Percentiles rank a stretch among this genome's conserved stretches.
Conservation (phyloP, 345 rosid genomes). For the Eucalyptus marginata region DNA sequence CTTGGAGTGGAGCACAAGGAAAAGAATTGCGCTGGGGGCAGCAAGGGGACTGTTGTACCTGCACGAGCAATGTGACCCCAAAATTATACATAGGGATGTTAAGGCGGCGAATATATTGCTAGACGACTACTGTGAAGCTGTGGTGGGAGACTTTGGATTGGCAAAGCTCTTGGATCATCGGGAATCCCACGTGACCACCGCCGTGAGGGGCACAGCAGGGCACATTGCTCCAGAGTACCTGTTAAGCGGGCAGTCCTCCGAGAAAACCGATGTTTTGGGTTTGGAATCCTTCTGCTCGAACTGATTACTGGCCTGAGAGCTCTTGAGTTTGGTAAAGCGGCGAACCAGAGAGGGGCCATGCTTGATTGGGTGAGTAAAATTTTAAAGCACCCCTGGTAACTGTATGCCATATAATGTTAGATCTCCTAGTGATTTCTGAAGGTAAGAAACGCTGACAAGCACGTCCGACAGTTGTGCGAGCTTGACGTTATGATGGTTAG, state of each 20-base stretch:
- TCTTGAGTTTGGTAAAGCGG: conserved; percentile 70
- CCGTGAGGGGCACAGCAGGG: conserved; percentile 94
- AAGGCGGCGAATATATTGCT: conserved; percentile 96
- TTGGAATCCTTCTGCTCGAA: conserved; percentile 85
- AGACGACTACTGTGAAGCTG: conserved; percentile 72
- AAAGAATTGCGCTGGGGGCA: conserved; percentile 82
- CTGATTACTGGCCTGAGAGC: conserved; percentile 76
- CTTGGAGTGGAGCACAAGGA: conserved; percentile 86
- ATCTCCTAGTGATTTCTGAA: not conserved
- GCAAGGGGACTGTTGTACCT: conserved; percentile 86
- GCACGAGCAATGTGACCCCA: conserved; percentile 96
- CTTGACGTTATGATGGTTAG: not conserved
- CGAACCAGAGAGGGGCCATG: conserved; percentile 78
- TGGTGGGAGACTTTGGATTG: conserved; percentile 93
- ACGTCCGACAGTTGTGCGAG: not conserved
- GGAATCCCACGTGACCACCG: conserved; percentile 88
- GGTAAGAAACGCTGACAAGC: not conserved
- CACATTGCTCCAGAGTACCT: conserved; percentile 96
- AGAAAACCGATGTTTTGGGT: conserved; percentile 94
- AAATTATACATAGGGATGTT: conserved; percentile 92
- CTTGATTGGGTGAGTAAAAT: conserved; percentile 75
- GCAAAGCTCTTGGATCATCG: conserved; percentile 86
- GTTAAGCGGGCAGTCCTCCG: conserved; percentile 90
- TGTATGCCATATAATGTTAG: not conserved
- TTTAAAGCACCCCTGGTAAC: not conserved